A percentile compares a stretch with the other conserved stretches of the same genome.
Evolutionary conservation across 1,139 yeast genomes (phyloP).

Genomic region (Pichia sp.): DNA sequence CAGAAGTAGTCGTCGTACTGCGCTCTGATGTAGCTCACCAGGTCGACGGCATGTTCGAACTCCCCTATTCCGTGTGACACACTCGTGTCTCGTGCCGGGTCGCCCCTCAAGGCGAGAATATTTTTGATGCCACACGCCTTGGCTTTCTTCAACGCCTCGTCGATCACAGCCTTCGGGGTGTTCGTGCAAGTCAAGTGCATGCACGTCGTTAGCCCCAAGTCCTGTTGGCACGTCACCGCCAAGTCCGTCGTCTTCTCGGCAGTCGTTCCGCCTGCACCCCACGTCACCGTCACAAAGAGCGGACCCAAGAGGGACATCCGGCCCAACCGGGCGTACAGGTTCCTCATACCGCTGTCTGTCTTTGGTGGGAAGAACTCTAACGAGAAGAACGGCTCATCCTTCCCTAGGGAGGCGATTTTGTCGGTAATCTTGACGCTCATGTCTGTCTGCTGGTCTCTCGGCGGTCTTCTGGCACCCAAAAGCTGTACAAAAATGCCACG

Average conservation of each 20-base stretch:
- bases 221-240: constrained; percentile 71
- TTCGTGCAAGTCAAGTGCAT: constrained; percentile 95
- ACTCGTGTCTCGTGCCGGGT: constrained; percentile 87
- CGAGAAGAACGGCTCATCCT: constrained; percentile 63
- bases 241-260: constrained; percentile 80
- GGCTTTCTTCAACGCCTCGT: constrained; percentile 72
- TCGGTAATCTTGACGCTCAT: constrained; percentile 47
- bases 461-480: too few relatives aligned
- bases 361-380: constrained; percentile 97
- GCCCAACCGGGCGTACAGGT: constrained; percentile 76
- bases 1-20: constrained; percentile 45
- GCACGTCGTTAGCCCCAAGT: constrained; percentile 79
- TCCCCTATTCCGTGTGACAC: constrained; percentile 98
- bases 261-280: constrained; percentile 99
- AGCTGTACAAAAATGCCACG: too few relatives aligned
- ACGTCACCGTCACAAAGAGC: constrained; percentile 83
- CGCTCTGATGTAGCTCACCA: constrained; percentile 69
- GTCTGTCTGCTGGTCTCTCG: not conserved
- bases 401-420: constrained; percentile 43
- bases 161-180: constrained; percentile 72
- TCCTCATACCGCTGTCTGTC: constrained; percentile 71
- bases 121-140: constrained; percentile 73
- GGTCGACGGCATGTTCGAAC: constrained; percentile 75
- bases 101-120: constrained; percentile 90
- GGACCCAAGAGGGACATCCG: constrained; percentile 90